Evolutionary conservation across 345 rosid species (phyloP), one percentile per base, ranked within the genome.

Genomic region (Crucihimalaya himalaica): DNA sequence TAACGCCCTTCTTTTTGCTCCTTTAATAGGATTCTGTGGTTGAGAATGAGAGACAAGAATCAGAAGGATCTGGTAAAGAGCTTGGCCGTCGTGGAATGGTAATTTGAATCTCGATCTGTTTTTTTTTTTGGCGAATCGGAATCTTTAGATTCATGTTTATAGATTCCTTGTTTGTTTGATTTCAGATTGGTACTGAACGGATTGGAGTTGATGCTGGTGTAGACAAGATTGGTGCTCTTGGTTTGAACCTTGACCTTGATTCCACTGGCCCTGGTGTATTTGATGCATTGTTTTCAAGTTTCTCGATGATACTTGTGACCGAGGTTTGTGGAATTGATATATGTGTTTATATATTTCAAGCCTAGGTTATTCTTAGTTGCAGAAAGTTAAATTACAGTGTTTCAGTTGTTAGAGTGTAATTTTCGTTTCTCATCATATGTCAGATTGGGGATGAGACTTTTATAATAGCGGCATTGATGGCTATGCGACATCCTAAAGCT

Each of bases 401-500:
- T 35, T 35, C 2, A 9, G 13, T 35, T 10, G 40, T 31, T 42
- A 20, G 23, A 45, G 70, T 59, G 60, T 61, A 16, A 74, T 23
- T 25, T 45, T 60, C 50, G 32, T 43, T 25, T 52, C 40, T 23
- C 12, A n/a, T 78, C 31, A 12, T 78, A 16, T 68, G 66, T 34
- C 68, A 92, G 99, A 87, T 92, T 80, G 99, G 99, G 45, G 99
- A 96, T 83, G 99, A 96, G 68, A 96, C 99, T 5, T 96, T 96
- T 77, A 96, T 96, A 56, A 96, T 96, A 81, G 99, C 99, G 37
- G 99, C 99, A 48, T 86, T 96, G 58, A 92, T 96, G 99, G 99
- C 99, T 15, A 96, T 96, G 99, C 94, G 99, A 31, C 98, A 96
- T 60, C 99, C 99, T 7, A 96, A 90, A 79, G 86, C 99, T 29